These are phyloP conservation scores for Naganishia friedmannii DNA, from an alignment of 768 basidiomycete species.

Conservation along the genomic window DNA sequence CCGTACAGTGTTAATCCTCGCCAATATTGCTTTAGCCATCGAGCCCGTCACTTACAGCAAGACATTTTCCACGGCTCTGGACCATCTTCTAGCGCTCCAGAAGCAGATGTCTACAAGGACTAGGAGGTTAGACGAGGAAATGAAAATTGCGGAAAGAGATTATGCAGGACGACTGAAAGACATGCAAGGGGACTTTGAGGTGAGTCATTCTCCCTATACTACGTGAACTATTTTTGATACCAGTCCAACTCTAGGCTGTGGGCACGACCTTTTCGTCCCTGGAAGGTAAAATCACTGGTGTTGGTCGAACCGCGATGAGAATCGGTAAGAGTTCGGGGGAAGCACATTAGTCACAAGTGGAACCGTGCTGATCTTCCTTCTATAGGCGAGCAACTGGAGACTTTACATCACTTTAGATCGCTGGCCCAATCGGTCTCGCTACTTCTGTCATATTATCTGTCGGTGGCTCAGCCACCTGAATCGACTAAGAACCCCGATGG, in stretches of 20 bases:
- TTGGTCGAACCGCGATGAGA: constrained; percentile 86
- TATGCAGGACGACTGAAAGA: constrained; percentile 94
- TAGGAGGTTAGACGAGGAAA: constrained; percentile 87
- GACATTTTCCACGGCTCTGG: constrained; percentile 87
- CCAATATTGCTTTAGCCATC: constrained; percentile 62
- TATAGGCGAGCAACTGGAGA: constrained; percentile 90
- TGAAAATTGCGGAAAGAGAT: constrained; percentile 80
- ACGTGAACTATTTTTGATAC: neutral
- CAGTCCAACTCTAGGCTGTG: constrained; percentile 44
- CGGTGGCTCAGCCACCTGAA: constrained; percentile 61
- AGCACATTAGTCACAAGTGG: neutral
- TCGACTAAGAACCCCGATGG: constrained; percentile 23
- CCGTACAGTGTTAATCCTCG: no score
- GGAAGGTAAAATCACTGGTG: constrained; percentile 86
- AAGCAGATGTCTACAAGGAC: constrained; percentile 87
- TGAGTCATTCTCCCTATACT: constrained; percentile 50
- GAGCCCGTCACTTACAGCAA: constrained; percentile 88
- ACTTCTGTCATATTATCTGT: constrained; percentile 88
- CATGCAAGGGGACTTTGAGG: constrained; percentile 89
- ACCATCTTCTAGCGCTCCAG: constrained; percentile 77
- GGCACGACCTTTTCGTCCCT: constrained; percentile 82
- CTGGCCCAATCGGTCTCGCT: constrained; percentile 92
- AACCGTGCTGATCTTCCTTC: neutral
- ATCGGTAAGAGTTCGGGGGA: constrained; percentile 66
- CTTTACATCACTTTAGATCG: constrained; percentile 84